Evolutionary conservation across 2,329 filamentous ascomycete genomes (phyloP).

Genomic region (Didymella keratinophila): DNA sequence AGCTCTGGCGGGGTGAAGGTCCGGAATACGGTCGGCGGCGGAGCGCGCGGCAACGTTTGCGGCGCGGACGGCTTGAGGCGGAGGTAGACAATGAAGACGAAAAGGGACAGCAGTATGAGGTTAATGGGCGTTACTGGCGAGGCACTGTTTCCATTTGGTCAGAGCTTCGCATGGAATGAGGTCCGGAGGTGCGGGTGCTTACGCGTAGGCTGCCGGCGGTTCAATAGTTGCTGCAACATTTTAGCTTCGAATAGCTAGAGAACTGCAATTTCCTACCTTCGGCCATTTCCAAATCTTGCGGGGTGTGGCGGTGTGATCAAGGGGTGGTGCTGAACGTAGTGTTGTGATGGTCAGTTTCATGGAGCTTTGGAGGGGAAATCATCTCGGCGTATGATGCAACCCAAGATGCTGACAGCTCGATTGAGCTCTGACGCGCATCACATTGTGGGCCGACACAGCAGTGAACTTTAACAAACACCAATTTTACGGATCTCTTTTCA

Average conservation of each 20-base stretch:
- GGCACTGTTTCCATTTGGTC: constrained; percentile 52
- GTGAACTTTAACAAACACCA: not conserved
- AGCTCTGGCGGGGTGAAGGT: constrained; percentile 84
- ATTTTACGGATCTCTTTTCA: constrained; percentile 1
- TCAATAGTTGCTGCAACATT: constrained; percentile 13
- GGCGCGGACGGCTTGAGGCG: constrained; percentile 64
- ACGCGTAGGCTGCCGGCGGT: constrained; percentile 55
- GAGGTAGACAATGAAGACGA: constrained; percentile 64
- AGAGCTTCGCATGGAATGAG: constrained; percentile 20
- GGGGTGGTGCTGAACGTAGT: constrained; percentile 15
- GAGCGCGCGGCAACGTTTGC: constrained; percentile 61
- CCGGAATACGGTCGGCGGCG: constrained; percentile 81
- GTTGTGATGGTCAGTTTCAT: constrained; percentile 16
- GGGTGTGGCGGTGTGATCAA: constrained; percentile 16
- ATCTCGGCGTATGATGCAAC: constrained; percentile 14
- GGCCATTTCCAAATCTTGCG: constrained; percentile 7
- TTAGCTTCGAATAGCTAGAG: constrained; percentile 2
- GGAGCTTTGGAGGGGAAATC: constrained; percentile 10
- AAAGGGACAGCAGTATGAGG: constrained; percentile 65
- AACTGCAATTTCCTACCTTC: constrained; percentile 15
- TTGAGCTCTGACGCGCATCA: constrained; percentile 7
- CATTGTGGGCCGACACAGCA: not conserved
- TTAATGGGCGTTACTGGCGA: constrained; percentile 68
- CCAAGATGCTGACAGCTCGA: constrained; percentile 14
- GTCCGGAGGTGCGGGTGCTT: constrained; percentile 33